These are phyloP conservation scores for Fusarium compactum DNA, from an alignment of 2,329 filamentous ascomycete species.

Conservation along the genomic window DNA sequence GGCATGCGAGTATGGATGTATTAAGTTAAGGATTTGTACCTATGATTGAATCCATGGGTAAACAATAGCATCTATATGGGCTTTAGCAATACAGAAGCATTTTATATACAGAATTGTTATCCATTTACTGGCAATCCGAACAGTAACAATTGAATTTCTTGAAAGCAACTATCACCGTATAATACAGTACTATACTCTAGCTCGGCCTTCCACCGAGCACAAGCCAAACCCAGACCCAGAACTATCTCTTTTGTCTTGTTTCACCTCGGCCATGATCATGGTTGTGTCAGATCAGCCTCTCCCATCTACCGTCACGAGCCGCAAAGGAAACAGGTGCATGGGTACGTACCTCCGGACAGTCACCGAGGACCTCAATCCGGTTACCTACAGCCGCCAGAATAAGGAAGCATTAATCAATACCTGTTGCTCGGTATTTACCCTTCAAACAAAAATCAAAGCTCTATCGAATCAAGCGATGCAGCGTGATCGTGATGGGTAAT, in stretches of 20 bases:
- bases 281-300: constrained; percentile 31
- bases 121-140: not conserved
- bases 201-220: constrained; percentile 42
- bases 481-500: constrained; percentile 34
- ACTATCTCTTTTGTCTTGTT: constrained; percentile 2
- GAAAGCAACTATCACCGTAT: not conserved
- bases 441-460: not conserved
- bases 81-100: not conserved
- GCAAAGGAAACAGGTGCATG: constrained; percentile 16
- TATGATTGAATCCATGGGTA: not conserved
- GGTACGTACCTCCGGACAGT: constrained; percentile 47
- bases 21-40: not conserved
- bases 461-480: constrained; percentile 23
- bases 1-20: constrained; percentile 5
- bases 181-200: constrained; percentile 1
- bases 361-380: constrained; percentile 36
- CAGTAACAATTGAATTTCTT: not conserved
- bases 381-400: constrained; percentile 15
- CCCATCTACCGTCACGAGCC: constrained; percentile 35
- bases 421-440: not conserved
- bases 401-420: not conserved
- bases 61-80: not conserved
- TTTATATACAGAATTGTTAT: not conserved
- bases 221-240: constrained; percentile 1
- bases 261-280: constrained; percentile 40